Evolutionary conservation across 164 flowering plant species (phyloP).

Genomic region (Malania oleifera): DNA sequence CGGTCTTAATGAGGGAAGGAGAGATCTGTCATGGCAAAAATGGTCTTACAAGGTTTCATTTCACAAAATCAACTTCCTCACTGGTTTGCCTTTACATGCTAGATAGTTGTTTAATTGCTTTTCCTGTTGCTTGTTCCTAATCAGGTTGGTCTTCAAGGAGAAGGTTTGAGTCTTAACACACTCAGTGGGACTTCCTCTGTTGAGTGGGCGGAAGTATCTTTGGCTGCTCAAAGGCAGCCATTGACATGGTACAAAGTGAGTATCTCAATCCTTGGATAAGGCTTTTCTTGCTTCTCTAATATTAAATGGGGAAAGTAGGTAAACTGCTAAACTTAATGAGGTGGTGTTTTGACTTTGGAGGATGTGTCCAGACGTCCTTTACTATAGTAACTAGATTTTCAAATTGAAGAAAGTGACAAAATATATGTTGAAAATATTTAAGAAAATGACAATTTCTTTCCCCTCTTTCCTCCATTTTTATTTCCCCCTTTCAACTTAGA

Average conservation of each 20-base stretch:
- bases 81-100: not conserved
- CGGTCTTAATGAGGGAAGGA: constrained; percentile 2
- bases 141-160: constrained; percentile 7
- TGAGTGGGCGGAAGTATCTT: not conserved
- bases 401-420: no score
- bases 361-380: no score
- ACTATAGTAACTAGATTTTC: no score
- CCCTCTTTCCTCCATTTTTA: not conserved
- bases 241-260: constrained; percentile 10
- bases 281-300: not conserved
- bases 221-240: not conserved
- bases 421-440: no score
- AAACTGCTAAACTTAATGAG: no score
- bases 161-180: not conserved
- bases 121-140: not conserved
- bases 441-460: not conserved
- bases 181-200: constrained; percentile 1
- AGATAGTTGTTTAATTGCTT: not conserved
- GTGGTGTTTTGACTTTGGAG: no score
- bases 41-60: constrained; percentile 5
- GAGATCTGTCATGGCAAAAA: constrained; percentile 4
- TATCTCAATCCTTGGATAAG: constrained; percentile 4
- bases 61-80: not conserved
- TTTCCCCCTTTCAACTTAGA: no score
- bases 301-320: no score